Percentiles rank a stretch among this genome's conserved stretches.
Conservation (phyloP, 1,284 basidiomycete genomes). For the Pseudozyma sp. region DNA sequence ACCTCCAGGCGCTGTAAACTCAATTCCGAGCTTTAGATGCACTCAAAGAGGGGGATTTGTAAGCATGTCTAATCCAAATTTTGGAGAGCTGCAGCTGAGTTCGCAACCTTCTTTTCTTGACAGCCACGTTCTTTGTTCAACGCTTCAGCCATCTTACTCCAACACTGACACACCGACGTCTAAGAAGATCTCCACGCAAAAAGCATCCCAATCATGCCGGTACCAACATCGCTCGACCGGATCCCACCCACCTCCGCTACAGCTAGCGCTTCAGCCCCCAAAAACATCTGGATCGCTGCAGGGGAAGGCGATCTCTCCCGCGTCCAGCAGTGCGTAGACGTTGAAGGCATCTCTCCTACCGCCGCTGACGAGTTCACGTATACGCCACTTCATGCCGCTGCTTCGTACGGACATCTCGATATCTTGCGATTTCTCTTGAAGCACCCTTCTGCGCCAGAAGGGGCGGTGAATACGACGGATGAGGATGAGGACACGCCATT, state of each 20-base stretch:
- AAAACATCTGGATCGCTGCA: conserved; percentile 68
- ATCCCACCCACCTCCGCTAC: conserved; percentile 3
- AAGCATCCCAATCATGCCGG: conserved; percentile 25
- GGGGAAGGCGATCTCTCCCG: conserved; percentile 63
- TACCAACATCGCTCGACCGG: conserved; percentile 30
- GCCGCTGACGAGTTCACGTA: conserved; percentile 60
- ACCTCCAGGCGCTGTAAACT: not conserved
- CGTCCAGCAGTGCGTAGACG: conserved; percentile 59
- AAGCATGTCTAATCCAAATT: conserved; percentile 27
- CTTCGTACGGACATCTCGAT: conserved; percentile 62
- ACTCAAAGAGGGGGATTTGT: not conserved
- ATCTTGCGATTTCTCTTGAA: conserved; percentile 59
- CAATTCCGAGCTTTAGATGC: conserved; percentile 1
- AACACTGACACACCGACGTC: not conserved
- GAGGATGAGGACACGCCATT: conserved; percentile 66
- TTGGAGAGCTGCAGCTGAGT: conserved; percentile 15
- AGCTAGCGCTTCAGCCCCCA: conserved; percentile 8
- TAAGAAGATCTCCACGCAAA: too few relatives aligned
- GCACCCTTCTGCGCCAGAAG: conserved; percentile 40
- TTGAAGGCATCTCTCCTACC: conserved; percentile 52
- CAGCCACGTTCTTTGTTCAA: not conserved
- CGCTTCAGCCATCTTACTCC: not conserved
- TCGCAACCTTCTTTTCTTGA: conserved; percentile 4
- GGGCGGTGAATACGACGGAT: conserved; percentile 58
- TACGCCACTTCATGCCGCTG: conserved; percentile 67